These are phyloP conservation scores for Coffea eugenioides DNA, from an alignment of 257 asterid species.

Conservation along the genomic window DNA sequence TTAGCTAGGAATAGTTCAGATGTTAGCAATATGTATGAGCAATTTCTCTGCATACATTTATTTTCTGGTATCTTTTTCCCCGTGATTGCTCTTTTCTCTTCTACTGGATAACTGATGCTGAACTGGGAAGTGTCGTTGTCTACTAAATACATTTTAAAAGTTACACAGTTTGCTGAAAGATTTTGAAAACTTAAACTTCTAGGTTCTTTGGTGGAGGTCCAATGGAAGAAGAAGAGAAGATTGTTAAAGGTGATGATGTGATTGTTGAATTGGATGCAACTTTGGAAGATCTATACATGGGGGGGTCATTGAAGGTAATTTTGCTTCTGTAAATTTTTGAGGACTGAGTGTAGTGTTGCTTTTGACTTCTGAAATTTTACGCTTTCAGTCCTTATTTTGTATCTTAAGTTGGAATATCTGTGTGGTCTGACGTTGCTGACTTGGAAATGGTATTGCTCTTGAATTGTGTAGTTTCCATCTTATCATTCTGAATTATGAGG, in stretches of 20 bases:
- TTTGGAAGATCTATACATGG: slow-evolving; percentile 93
- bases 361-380: neutral
- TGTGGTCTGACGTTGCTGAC: neutral
- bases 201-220: slow-evolving; percentile 94
- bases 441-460: neutral
- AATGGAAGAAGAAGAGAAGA: slow-evolving; percentile 90
- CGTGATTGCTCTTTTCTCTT: neutral
- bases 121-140: neutral
- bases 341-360: neutral
- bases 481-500: neutral
- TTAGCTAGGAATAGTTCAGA: neutral
- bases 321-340: neutral
- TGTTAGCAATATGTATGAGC: neutral
- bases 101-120: neutral
- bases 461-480: neutral
- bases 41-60: neutral
- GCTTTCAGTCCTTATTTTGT: neutral
- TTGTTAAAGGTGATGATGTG: slow-evolving; percentile 91
- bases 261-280: slow-evolving; percentile 88
- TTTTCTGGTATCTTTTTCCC: neutral
- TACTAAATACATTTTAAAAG: neutral
- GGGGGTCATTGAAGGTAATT: slow-evolving; percentile 87
- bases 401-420: neutral
- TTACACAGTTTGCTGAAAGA: neutral
- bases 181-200: slow-evolving; percentile 24